Evolutionary conservation across 2,329 filamentous ascomycete species (phyloP), one percentile per base, ranked within the genome.

Genomic region (Hypocreales sp.): DNA sequence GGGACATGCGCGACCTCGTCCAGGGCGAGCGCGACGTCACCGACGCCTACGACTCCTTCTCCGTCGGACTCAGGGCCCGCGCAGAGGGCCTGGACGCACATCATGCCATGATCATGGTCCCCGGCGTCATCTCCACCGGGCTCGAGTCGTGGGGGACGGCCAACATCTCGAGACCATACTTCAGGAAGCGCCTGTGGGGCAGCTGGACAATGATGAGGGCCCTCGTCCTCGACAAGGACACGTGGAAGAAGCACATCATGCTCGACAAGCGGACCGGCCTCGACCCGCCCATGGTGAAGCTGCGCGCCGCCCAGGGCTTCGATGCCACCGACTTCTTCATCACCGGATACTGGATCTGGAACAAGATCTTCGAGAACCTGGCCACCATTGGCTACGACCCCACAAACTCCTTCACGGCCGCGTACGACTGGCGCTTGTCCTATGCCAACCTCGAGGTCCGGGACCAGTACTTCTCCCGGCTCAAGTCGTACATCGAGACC

Each of bases 191-290:
- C 29, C 58, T 98, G 26, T 98, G 90, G 90, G 90, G 90, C 5
- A 93, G 83, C 40, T 98, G 92, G 90, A 92, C 72, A 37, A 98
- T 98, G 90, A 94, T 98, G 84, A 71, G 79, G 26, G 87, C 90
- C 0, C 57, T 98, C 37, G 82, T 98, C 2, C 56, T 92, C 43
- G 90, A 95, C 51, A 94, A 95, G 53, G 76, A 92, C 16, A 66
- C 70, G 19, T 98, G 90, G 90, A 98, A 94, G 60, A 76, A 63
- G 42, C 90, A 98, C 49, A 82, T 98, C 40, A 95, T 95, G 86
- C 66, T 98, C 8, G 90, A 98, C 53, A 86, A 87, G 50, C 54
- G 72, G 20, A 94, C 87, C 0, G 90, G 90, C 0, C 61, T 98
- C 14, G 90, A 98, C 48, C 90, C 90, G 2, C 81, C 84, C 0